Base-by-base conservation (phyloP, 2,329 filamentous ascomycete species). In the Pyricularia sp. region DNA sequence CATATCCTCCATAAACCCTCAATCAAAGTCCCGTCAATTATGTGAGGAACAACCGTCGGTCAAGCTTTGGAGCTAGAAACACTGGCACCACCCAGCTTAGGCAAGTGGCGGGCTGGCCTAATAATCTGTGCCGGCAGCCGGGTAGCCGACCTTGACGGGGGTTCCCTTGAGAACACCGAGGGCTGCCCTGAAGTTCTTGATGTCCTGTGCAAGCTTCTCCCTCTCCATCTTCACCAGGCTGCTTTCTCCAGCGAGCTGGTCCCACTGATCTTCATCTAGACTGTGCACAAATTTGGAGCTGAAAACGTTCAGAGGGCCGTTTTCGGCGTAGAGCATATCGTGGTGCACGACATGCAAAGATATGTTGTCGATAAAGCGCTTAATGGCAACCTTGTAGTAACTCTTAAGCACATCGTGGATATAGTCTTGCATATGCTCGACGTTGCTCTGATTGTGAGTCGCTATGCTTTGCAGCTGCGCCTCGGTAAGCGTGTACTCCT, bases 361-460 rank as follows among this genome's bases (percentile, higher is more conserved):
- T 1, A 92, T 76, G 4, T 80, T 83, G 71, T 92, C 89, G 1
- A 89, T 81, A 69, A 91, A 90, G 0, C 87, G 83, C 73, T 85
- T 85, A 20, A 79, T 80, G 0, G 87, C 81, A 1, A 90, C 83
- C 30, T 85, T 82, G 78, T 92, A 91, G 75, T 88, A 91, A 0
- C 83, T 80, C 31, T 79, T 75, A 0, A 92, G 79, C 2, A 85
- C 84, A 69, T 91, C 84, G 70, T 89, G 85, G 5, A 91, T 83
- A 6, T 87, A 81, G 30, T 84, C 78, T 59, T 68, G 68, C 5
- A 67, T 64, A 14, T 72, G 70, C 20, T 73, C 69, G 1, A 66
- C 63, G 59, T 74, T 74, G 20, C 28, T 69, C 66, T 72, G 59
- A 73, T 68, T 10, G 65, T 59, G 5, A 2, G 69, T 20, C 9